phyloP scores from a whole-genome alignment of 164 flowering plant species.

The Warburgia ugandensis region DNA sequence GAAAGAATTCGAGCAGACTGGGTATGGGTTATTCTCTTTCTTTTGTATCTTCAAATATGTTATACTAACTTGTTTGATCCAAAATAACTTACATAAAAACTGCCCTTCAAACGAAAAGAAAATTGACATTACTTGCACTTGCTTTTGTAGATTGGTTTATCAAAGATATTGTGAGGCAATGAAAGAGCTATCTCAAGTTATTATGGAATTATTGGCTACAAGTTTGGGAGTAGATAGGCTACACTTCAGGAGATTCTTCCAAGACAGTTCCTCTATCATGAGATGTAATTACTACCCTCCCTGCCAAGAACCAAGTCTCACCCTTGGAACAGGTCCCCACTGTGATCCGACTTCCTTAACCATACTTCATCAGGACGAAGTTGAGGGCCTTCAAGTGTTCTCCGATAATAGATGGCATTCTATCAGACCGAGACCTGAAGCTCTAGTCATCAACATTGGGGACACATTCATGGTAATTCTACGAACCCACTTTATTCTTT shows the following conservation, averaged over 20 bases:
- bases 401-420: constrained; percentile 45
- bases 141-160: constrained; percentile 31
- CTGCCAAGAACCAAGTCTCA: constrained; percentile 40
- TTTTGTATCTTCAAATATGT: too few relatives aligned
- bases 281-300: constrained; percentile 64
- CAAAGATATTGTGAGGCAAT: constrained; percentile 58
- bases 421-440: constrained; percentile 37
- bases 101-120: background rate
- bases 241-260: constrained; percentile 34
- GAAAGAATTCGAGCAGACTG: constrained; percentile 35
- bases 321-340: constrained; percentile 75
- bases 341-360: constrained; percentile 71
- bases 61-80: too few relatives aligned
- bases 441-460: constrained; percentile 66
- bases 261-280: constrained; percentile 47
- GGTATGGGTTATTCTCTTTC: constrained; percentile 39
- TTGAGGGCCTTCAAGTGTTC: constrained; percentile 66
- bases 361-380: constrained; percentile 77
- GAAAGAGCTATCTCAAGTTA: constrained; percentile 34
- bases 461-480: constrained; percentile 58
- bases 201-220: constrained; percentile 52
- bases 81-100: background rate
- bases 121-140: background rate
- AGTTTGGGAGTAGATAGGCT: constrained; percentile 50
- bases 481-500: background rate